A percentile compares a stretch with the other conserved stretches of the same genome.
Conservation (phyloP, 1,284 basidiomycete species). For the Mixia osmundae region DNA sequence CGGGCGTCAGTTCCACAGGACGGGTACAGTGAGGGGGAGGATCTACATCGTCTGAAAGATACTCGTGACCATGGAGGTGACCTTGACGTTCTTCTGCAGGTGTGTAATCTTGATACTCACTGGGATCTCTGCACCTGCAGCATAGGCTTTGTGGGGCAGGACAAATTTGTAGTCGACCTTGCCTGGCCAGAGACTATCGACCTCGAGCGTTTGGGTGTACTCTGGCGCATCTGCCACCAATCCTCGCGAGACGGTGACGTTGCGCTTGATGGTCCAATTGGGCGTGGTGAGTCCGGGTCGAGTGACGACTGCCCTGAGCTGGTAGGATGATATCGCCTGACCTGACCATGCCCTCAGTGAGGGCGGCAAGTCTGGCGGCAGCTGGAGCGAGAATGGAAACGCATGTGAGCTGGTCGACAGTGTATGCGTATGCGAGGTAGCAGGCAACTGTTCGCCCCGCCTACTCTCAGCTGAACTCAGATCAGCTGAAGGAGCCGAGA, state of each 20-base stretch:
- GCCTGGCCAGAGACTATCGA: slow-evolving; percentile 43
- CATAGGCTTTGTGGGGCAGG: slow-evolving; percentile 72
- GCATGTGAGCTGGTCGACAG: slow-evolving; percentile 61
- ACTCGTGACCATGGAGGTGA: slow-evolving; percentile 40
- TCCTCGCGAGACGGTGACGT: slow-evolving; percentile 44
- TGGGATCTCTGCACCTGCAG: slow-evolving; percentile 57
- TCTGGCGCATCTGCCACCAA: slow-evolving; percentile 63
- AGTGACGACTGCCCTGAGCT: slow-evolving; percentile 54
- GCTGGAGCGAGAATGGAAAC: slow-evolving; percentile 68
- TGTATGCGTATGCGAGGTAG: slow-evolving; percentile 30
- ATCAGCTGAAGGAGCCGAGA: slow-evolving; percentile 2
- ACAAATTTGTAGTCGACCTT: slow-evolving; percentile 30
- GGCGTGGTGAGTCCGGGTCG: slow-evolving; percentile 38
- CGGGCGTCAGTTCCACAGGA: no score
- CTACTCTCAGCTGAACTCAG: slow-evolving; percentile 13
- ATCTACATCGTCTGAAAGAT: slow-evolving; percentile 49
- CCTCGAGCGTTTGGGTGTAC: slow-evolving; percentile 78
- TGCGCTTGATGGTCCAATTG: slow-evolving; percentile 39
- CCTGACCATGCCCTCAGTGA: slow-evolving; percentile 35
- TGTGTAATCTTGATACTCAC: slow-evolving; percentile 60
- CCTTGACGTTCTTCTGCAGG: slow-evolving; percentile 53
- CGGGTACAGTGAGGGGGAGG: slow-evolving; percentile 13
- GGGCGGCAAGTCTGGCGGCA: slow-evolving; percentile 61
- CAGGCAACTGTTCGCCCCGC: slow-evolving; percentile 2
- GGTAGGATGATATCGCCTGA: slow-evolving; percentile 49